Evolutionary conservation across 257 asterid genomes (phyloP), one percentile per base, ranked within the genome.

Genomic region (Forsythia viridissima): DNA sequence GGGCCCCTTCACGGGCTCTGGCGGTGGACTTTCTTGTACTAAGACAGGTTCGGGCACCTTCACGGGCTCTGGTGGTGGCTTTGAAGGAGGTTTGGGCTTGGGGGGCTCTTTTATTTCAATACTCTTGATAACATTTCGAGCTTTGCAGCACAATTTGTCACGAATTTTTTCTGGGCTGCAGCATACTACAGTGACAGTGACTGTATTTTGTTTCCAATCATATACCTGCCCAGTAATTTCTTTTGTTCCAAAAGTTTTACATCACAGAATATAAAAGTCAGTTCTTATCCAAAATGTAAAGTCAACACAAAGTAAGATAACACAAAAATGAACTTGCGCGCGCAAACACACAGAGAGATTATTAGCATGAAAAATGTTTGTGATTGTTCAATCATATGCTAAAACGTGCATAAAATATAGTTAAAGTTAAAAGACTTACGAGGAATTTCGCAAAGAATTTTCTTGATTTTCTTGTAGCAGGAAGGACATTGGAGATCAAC

Each of bases 391-490:
- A 13, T 51, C 48, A 68, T 65, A 24, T 0, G 24, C 24, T 24
- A 24, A 24, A 24, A 24, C 24, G 0, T 24, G 24, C 24, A 24
- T 24, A 24, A 24, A 20, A 15, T 11, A 43, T 7, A 71, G 39
- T 30, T 36, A 16, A 24, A 18, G 24, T 21, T 1, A 24, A 42
- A 67, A 55, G 34, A 81, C 96, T 89, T 8, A 94, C 97, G 92
- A 61, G 97, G 98, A 51, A 89, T 85, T 86, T 85, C 85, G 91
- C 93, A 91, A 68, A 94, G 93, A 38, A 88, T 77, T 86, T 88
- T 92, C 88, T 90, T 92, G 89, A 90, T 72, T 86, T 94, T 92
- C 90, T 89, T 94, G 92, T 82, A 92, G 93, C 97, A 94, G 85
- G 90, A 52, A 6, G 93, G 81, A 48, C 98, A 94, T 51, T 94